phyloP scores from a whole-genome alignment of 164 flowering plant species.

The Litsea cubeba region DNA sequence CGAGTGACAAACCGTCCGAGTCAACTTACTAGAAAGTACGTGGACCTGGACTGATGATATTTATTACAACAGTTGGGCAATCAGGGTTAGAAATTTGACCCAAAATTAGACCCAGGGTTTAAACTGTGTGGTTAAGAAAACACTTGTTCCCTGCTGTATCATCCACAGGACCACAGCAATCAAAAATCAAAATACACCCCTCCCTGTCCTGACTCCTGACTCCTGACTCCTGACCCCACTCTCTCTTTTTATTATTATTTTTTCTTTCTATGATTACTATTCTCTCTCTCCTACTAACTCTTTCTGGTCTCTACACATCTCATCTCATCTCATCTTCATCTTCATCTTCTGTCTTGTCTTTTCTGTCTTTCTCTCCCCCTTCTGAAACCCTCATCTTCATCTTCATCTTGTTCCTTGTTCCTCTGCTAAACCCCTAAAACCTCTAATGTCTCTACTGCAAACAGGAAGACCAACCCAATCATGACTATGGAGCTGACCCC shows the following conservation, averaged over 20 bases:
- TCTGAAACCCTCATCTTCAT: no score
- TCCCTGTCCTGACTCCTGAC: background rate
- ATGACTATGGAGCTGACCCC: background rate
- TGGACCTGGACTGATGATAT: no score
- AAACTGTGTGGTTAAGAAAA: no score
- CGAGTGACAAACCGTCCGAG: no score
- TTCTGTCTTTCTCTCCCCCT: background rate
- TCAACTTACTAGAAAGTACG: no score
- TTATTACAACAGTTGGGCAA: no score
- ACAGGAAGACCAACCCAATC: background rate
- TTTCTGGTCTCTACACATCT: slow-evolving; percentile 14
- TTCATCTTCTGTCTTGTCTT: background rate
- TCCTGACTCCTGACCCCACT: background rate
- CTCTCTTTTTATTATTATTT: no score
- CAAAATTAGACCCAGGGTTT: no score
- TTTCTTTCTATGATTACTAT: background rate
- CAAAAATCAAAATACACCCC: background rate
- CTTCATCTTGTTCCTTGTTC: background rate
- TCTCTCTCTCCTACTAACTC: background rate
- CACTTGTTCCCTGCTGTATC: no score
- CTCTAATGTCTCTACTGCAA: background rate
- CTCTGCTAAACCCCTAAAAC: background rate
- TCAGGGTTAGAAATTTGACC: no score
- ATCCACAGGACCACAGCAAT: no score
- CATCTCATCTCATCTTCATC: background rate